Evolutionary conservation across 805 yeast species (phyloP), one percentile per base, ranked within the genome.

Genomic region (Millerozyma miso): DNA sequence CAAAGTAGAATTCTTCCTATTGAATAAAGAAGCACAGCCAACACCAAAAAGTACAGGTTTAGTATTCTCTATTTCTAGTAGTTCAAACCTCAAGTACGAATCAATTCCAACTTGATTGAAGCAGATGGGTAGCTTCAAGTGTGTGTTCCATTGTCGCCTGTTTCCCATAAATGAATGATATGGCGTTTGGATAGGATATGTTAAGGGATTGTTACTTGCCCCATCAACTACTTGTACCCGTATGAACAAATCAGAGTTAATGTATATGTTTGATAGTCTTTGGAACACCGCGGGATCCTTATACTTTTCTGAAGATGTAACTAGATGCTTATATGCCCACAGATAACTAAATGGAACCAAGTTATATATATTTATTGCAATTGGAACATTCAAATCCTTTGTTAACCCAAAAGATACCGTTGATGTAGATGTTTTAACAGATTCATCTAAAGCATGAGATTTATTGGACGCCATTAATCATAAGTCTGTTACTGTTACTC

Each of bases 101-200:
- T 77, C 75, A 31, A 80, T 57, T 2, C 87, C 83, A n/a, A 91
- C 59, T 54, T 88, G 93, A 41, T 77, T 76, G 49, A 85, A 79
- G 41, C 73, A 71, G 2, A 90, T 74, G 0, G 97, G 91, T 37
- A 93, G 60, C 37, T 76, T 74, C 16, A 88, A 61, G 85, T 88
- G 83, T 46, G 80, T 79, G 51, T 83, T 76, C 90, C 93, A 88
- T 58, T 75, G 55, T 75, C 76, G 26, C 38, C 56, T 58, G 39
- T 59, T 64, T 37, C 53, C 56, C 37, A 59, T 49, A 41, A 70
- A 69, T 8, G 59, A 41, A 41, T 56, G 58, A 48, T 65, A 68
- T 6, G 63, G 57, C 4, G 74, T 64, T 47, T 66, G 73, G 7
- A 65, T 56, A 16, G 67, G 60, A 3, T 54, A 43, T 4, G 67